Conservation (phyloP, 371 early-diverging fungal genomes). For the Phascolomyces articulosus region DNA sequence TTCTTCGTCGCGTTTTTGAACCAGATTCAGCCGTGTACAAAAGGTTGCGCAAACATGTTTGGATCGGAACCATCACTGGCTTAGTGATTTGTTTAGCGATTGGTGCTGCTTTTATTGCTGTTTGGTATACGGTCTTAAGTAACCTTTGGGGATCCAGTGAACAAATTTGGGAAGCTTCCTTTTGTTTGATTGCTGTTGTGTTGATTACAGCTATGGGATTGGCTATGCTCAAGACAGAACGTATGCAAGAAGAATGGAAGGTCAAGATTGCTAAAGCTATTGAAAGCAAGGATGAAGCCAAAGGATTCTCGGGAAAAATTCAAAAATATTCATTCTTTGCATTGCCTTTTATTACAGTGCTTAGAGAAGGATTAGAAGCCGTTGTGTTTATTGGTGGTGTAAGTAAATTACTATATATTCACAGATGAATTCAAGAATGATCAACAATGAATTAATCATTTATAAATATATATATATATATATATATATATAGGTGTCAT, state of each 20-base stretch:
- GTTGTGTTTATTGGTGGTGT: constrained; percentile 88
- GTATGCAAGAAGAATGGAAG: constrained; percentile 76
- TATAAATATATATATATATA: too few relatives aligned
- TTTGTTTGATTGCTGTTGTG: constrained; percentile 68
- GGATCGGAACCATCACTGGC: constrained; percentile 65
- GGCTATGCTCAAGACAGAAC: constrained; percentile 76
- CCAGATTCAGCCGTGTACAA: constrained; percentile 47
- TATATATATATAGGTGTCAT: constrained; percentile 55
- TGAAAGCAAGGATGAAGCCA: constrained; percentile 14
- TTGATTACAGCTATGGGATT: constrained; percentile 77
- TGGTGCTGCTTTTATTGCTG: constrained; percentile 72
- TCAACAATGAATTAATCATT: too few relatives aligned
- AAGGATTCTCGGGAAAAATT: constrained; percentile 22
- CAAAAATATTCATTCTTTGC: constrained; percentile 71
- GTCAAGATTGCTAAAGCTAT: constrained; percentile 60
- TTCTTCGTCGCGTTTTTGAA: constrained; percentile 64
- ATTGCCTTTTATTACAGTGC: constrained; percentile 78
- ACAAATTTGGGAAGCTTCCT: constrained; percentile 80
- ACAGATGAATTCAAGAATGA: too few relatives aligned
- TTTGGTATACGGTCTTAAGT: constrained; percentile 60
- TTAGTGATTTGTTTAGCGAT: constrained; percentile 64
- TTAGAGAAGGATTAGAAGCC: constrained; percentile 84
- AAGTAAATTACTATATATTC: too few relatives aligned
- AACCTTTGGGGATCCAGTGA: constrained; percentile 70
- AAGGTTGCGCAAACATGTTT: constrained; percentile 65